Percentiles rank a stretch among this genome's conserved stretches.
These are phyloP conservation scores for Cyberlindnera meyerae DNA, from an alignment of 805 yeast species.

Conservation along the genomic window DNA sequence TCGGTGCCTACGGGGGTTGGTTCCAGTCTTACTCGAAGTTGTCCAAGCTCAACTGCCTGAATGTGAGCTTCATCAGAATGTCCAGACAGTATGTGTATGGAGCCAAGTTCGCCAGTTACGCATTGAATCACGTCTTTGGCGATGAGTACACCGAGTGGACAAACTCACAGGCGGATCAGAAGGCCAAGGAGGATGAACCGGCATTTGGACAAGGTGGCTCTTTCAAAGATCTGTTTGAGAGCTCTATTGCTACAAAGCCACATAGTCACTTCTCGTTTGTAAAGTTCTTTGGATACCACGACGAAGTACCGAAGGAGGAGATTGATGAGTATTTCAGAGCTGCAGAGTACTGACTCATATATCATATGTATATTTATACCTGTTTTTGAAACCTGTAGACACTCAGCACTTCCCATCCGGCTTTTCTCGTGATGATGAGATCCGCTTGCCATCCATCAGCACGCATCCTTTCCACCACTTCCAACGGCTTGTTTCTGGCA, in stretches of 20 bases:
- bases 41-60: constrained; percentile 4
- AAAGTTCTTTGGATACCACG: constrained; percentile 6
- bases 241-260: constrained; percentile 6
- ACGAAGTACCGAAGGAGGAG: constrained; percentile 6
- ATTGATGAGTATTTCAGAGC: constrained; percentile 11
- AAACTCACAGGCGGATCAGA: too few relatives aligned
- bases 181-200: too few relatives aligned
- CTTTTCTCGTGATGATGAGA: constrained; percentile 62
- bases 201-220: constrained; percentile 6
- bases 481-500: constrained; percentile 78
- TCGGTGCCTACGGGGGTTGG: constrained; percentile 1
- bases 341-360: neutral
- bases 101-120: constrained; percentile 5
- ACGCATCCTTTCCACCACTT: constrained; percentile 46
- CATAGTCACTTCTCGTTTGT: constrained; percentile 7
- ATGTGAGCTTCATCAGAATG: constrained; percentile 6
- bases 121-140: constrained; percentile 4
- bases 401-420: constrained; percentile 93
- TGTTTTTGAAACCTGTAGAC: constrained; percentile 53
- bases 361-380: too few relatives aligned
- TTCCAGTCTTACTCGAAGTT: neutral
- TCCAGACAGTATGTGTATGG: constrained; percentile 3
- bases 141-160: constrained; percentile 6
- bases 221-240: constrained; percentile 10
- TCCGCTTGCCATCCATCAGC: constrained; percentile 48